Evolutionary conservation across 108 stramenopile species (phyloP), one percentile per base, ranked within the genome.

Genomic region (Cyclotella sp.): DNA sequence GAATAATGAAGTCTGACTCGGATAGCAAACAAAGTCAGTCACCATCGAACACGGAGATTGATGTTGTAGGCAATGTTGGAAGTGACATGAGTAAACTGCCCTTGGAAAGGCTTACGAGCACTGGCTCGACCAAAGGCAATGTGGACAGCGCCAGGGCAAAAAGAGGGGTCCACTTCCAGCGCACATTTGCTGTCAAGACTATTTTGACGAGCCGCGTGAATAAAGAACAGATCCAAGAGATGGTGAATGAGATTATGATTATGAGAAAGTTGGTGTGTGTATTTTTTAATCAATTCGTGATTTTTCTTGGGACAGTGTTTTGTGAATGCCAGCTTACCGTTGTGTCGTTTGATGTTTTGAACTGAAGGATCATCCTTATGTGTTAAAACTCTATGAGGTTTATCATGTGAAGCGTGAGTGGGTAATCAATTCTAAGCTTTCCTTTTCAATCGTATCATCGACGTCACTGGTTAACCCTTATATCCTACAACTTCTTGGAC

Each of bases 321-420:
- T 14, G 14, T 49, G 34, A 43, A 2, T 58, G 47, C 61, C 19
- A 14, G 55, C 18, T 49, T 21, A 28, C 54, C 1, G 9, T 3
- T 60, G 21, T 81, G 21, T 54, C 8, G 62, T 18, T 18, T 28
- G 9, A 16, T 42, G 13, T 54, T 40, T n/a, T 26, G 47, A 30
- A 34, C 39, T 29, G 39, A 39, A 78, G 77, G 86, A 86, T 61
- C 93, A 93, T 60, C 90, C 90, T n/a, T 86, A 89, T 80, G 90
- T 93, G 40, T 73, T 93, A 34, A 84, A 89, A 61, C 85, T 93
- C n/a, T 89, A 85, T 78, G 90, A 89, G 53, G 89, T 88, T 0
- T 93, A 87, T 76, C 84, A 86, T 22, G 78, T 87, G 44, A 72
- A 85, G 49, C 82, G 86, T 66, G 67, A 84, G 73, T 79, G 44